Base-by-base conservation (phyloP, 139 green algal genomes). In the Chlorella sp. region DNA sequence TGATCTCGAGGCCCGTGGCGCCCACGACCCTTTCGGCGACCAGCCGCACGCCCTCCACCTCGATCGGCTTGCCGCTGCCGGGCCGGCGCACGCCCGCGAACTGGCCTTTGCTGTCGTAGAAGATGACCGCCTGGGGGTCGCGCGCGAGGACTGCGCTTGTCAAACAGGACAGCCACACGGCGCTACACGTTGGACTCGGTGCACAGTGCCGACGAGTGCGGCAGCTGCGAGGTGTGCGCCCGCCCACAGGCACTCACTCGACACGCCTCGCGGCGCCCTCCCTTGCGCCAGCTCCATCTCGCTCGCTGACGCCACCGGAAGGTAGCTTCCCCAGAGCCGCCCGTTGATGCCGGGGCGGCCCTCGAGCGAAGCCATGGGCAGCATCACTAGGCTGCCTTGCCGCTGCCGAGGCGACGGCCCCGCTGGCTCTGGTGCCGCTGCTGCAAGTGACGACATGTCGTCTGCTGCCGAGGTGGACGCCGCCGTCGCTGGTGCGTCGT, bases 51-150 rank as follows among this genome's bases (percentile, higher is more conserved):
- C 94, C 93, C 55, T 94, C 89, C 33, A 97, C 90, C 59, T 79
- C 72, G 51, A 99, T 96, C 17, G 92, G 76, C 73, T 92, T 96
- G 69, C 83, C 85, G 36, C 86, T 95, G 4, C 86, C 90, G 1
- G 94, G 88, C 20, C 95, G 83, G 60, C 95, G 79, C 72, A 99
- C 91, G 32, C 95, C 95, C 32, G 89, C 92, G 80, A 99, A 99
- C 70, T 90, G 61, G n/a, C 95, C 95, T 5, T 86, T 73, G 29
- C 73, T 73, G 74, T 95, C 89, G 77, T 99, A 99, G 2, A 98
- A 77, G 1, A 88, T 87, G 0, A 98, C 92, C 3, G 77, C 86
- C 78, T 98, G 90, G 51, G 96, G 86, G 81, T 99, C 94, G 0
- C 87, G 77, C 0, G 93, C 95, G 49, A 99, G 67, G 24, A 98